Base-by-base conservation (phyloP, 1,139 yeast species). In the Eremothecium sinecaudum region DNA sequence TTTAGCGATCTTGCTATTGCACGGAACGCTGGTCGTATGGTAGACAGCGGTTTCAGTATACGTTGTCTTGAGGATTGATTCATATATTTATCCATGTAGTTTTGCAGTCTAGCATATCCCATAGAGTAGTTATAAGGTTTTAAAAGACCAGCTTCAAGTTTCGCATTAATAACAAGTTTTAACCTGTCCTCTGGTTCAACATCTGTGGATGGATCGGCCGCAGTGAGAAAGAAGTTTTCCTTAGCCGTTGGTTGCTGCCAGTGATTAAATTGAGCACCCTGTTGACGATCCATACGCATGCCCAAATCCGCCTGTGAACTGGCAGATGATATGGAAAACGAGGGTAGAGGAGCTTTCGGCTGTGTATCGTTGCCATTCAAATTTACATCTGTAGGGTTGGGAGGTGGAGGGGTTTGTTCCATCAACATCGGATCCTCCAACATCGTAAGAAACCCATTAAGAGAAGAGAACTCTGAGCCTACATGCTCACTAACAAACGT, bases 131-230 rank as follows among this genome's bases (percentile, higher is more conserved):
- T 83, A 57, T 86, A 90, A 0, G 98, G 98, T 52, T 81, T 87
- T 28, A 90, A 62, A 31, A 90, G 66, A 0, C 97, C 98, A 0
- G 98, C 98, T 53, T 84, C 94, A 28, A 87, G 64, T 51, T 90
- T 90, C 11, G 98, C 97, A 50, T 83, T 81, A 48, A 90, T 87
- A n/a, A 90, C 97, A 53, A 86, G 93, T 51, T 84, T 84, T 47
- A 90, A 67, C 44, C 96, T 69, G 52, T 87, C 97, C 55, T 87
- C 97, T 0, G 97, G 96, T 0, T 94, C 82, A 25, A 82, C 80
- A 48, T 84, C 95, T 0, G 92, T 84, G 0, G 94, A 81, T 1
- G 98, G 98, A 54, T 90, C 97, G 0, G 97, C 97, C 0, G 98
- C 97, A 0, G 97, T 87, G 36, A 90, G 63, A 62, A 90, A 87